Percentiles rank a stretch among this genome's conserved stretches.
Conservation (phyloP, 495 filamentous ascomycete species). For the Penicillium ochrochloron region DNA sequence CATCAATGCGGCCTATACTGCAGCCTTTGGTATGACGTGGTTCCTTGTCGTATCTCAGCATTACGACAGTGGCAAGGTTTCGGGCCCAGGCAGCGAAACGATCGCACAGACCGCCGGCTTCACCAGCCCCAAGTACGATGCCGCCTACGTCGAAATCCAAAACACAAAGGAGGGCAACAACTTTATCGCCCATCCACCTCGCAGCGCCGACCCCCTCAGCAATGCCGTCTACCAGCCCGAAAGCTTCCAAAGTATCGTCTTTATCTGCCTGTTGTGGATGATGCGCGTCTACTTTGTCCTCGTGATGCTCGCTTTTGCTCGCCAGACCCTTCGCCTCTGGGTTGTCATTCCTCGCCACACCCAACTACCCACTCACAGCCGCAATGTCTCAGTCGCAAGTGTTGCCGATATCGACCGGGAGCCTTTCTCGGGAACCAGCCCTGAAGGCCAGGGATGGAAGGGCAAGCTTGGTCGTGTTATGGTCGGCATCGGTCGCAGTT, state of each 20-base stretch:
- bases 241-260: constrained; percentile 72
- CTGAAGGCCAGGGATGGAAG: constrained; percentile 75
- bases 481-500: constrained; percentile 69
- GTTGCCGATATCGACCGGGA: constrained; percentile 61
- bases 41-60: constrained; percentile 70
- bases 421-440: constrained; percentile 69
- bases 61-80: constrained; percentile 47
- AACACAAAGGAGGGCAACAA: constrained; percentile 32
- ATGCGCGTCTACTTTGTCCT: constrained; percentile 78
- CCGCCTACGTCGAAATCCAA: constrained; percentile 40
- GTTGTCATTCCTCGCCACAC: constrained; percentile 51
- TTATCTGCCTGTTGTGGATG: constrained; percentile 72
- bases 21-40: constrained; percentile 80
- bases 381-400: constrained; percentile 51
- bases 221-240: constrained; percentile 66
- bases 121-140: constrained; percentile 67
- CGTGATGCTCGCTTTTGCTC: constrained; percentile 78
- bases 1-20: constrained; percentile 77
- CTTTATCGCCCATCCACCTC: constrained; percentile 36
- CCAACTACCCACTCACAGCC: constrained; percentile 49
- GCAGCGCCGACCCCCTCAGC: constrained; percentile 43
- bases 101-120: constrained; percentile 72
- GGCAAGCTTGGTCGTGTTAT: constrained; percentile 74
- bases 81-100: constrained; percentile 51
- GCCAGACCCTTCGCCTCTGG: constrained; percentile 66